These are phyloP conservation scores for Sclerotiophoma versabilis DNA, from an alignment of 2,329 filamentous ascomycete genomes.

Conservation along the genomic window DNA sequence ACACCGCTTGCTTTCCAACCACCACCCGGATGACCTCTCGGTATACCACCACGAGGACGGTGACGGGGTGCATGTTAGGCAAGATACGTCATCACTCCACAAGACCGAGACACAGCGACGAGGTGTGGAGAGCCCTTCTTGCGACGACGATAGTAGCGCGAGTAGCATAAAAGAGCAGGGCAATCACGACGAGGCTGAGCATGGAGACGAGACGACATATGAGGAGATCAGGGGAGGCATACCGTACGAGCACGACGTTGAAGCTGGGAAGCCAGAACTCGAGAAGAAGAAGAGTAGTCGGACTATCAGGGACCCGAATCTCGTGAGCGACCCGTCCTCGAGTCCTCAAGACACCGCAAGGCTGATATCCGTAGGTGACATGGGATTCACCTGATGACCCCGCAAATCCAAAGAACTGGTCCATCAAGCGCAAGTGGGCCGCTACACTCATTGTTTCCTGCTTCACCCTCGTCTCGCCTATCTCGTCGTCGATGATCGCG, in stretches of 20 bases:
- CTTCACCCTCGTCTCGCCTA: constrained; percentile 51
- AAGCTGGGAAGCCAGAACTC: constrained; percentile 26
- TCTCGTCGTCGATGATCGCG: constrained; percentile 51
- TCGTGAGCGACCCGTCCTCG: constrained; percentile 28
- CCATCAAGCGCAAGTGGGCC: constrained; percentile 51
- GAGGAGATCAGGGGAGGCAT: constrained; percentile 40
- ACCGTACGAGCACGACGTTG: constrained; percentile 41
- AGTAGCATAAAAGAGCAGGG: constrained; percentile 20
- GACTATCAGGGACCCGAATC: constrained; percentile 43
- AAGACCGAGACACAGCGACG: constrained; percentile 38
- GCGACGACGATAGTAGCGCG: constrained; percentile 20
- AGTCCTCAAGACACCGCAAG: too few species aligned
- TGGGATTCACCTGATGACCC: constrained; percentile 57
- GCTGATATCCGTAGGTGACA: constrained; percentile 41
- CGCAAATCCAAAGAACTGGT: constrained; percentile 58
- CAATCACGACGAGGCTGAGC: constrained; percentile 12
- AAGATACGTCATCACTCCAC: constrained; percentile 29
- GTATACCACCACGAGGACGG: constrained; percentile 45
- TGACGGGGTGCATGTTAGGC: constrained; percentile 32
- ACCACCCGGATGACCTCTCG: constrained; percentile 46
- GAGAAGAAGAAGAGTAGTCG: constrained; percentile 36
- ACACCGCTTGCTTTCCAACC: constrained; percentile 37
- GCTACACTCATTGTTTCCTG: constrained; percentile 53
- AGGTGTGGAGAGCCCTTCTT: constrained; percentile 11
- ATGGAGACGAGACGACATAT: constrained; percentile 24